Percentiles rank a stretch among this genome's conserved stretches.
Conservation (phyloP, 2,329 filamentous ascomycete genomes). For the Colletotrichum neosansevieriae region DNA sequence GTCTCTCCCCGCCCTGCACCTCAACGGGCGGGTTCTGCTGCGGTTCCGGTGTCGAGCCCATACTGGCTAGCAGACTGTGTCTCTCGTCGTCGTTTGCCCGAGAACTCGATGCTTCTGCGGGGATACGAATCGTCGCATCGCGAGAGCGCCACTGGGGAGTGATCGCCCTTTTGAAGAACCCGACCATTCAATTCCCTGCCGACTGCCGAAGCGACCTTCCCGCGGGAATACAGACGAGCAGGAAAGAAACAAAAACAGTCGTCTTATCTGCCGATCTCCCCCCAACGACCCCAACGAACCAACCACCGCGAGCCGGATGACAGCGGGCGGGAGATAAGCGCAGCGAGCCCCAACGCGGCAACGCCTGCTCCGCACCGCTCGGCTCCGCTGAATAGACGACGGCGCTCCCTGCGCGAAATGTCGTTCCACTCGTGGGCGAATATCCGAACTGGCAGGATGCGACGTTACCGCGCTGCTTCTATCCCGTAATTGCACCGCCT, state of each 20-base stretch:
- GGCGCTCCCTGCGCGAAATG: not conserved
- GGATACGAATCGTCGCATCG: not conserved
- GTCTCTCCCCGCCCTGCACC: slow-evolving; percentile 22
- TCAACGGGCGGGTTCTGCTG: slow-evolving; percentile 21
- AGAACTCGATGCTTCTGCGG: slow-evolving; percentile 6
- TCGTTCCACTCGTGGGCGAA: slow-evolving; percentile 26
- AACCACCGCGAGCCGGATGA: slow-evolving; percentile 14
- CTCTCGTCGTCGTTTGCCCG: slow-evolving; percentile 14
- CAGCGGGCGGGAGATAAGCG: slow-evolving; percentile 26
- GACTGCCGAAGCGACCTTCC: slow-evolving; percentile 4
- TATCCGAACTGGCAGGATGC: slow-evolving; percentile 25
- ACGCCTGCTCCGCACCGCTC: slow-evolving; percentile 9
- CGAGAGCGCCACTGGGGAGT: not conserved
- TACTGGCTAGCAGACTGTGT: slow-evolving; percentile 30
- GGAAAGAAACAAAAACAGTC: not conserved
- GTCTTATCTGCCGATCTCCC: slow-evolving; percentile 35
- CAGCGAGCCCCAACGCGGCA: not conserved
- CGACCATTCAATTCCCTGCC: slow-evolving; percentile 3
- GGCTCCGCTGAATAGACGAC: slow-evolving; percentile 34
- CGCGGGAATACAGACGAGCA: slow-evolving; percentile 16
- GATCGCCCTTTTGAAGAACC: slow-evolving; percentile 30
- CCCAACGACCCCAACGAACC: slow-evolving; percentile 7
- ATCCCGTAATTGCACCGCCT: not conserved
- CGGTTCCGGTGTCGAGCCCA: slow-evolving; percentile 25
- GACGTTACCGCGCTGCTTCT: slow-evolving; percentile 10